Conservation (phyloP, 345 rosid species). For the Arabis hirsuta region DNA sequence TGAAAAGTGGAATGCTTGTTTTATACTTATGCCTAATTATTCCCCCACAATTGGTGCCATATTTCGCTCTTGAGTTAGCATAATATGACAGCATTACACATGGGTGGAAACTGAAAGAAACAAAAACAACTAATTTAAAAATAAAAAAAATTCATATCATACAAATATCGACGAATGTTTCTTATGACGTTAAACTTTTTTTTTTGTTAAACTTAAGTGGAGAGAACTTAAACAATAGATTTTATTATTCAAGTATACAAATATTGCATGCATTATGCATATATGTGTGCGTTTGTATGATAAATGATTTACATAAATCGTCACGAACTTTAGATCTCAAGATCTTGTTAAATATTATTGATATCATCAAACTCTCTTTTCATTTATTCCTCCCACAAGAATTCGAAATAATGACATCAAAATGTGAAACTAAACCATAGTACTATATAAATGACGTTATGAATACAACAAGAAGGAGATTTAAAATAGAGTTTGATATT, state of each 20-base stretch:
- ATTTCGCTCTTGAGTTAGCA: slow-evolving; percentile 18
- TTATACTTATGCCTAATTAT: slow-evolving; percentile 11
- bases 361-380: slow-evolving; percentile 38
- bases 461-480: background rate
- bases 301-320: background rate
- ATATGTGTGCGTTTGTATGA: too few relatives aligned
- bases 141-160: background rate
- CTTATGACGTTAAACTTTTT: background rate
- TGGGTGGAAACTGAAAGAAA: slow-evolving; percentile 11
- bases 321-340: slow-evolving; percentile 25
- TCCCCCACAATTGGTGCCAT: slow-evolving; percentile 38
- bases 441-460: background rate
- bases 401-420: slow-evolving; percentile 7
- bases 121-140: background rate
- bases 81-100: slow-evolving; percentile 27
- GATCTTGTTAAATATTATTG: slow-evolving; percentile 21
- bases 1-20: background rate
- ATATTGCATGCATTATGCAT: background rate
- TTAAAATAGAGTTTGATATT: slow-evolving; percentile 7
- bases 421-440: slow-evolving; percentile 1
- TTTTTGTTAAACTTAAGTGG: too few relatives aligned
- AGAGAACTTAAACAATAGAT: background rate
- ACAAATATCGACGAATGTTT: slow-evolving; percentile 17
- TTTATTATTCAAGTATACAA: slow-evolving; percentile 14
- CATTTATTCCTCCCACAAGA: slow-evolving; percentile 16